Evolutionary conservation across 495 filamentous ascomycete species (phyloP), one percentile per base, ranked within the genome.

Genomic region (Apiosordaria backusii): DNA sequence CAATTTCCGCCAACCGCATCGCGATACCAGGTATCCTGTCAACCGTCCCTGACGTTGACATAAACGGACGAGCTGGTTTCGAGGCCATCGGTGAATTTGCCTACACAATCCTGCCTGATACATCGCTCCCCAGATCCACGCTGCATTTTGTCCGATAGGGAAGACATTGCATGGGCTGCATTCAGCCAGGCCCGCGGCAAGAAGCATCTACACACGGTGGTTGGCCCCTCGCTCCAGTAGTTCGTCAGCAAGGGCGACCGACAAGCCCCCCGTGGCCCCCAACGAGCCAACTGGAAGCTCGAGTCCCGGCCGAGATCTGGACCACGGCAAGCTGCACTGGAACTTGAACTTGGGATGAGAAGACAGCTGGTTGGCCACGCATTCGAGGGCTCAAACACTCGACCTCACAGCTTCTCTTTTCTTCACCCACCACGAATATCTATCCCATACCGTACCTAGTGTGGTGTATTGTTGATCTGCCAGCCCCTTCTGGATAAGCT

Each of bases 231-330:
- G 25, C 60, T 59, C 64, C 67, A 73, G 67, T 63, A 65, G 65
- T 68, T 67, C 65, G 68, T 64, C 70, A 66, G 63, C 70, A 72
- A 74, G 67, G 66, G 72, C 63, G 66, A 61, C 52, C 23, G 35
- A 68, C 60, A 62, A 62, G 26, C 68, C 63, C n/a, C n/a, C n/a
- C n/a, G n/a, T n/a, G n/a, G n/a, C n/a, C 52, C 50, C 68, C 66
- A 61, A 63, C 70, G 62, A 57, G 62, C 66, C 66, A 74, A 72
- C 71, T 61, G 26, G 50, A 69, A 54, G 65, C 50, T 64, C 24
- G 59, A 58, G 65, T 70, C 64, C 60, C 53, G 61, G 64, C 65
- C 66, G 61, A 66, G 60, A 68, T 74, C 65, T 68, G 29, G 64
- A 62, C 69, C 65, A 35, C 35, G 23, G 58, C 64, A 69, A 65